These are phyloP conservation scores for Luvunga scandens DNA, from an alignment of 345 rosid species.

Conservation along the genomic window DNA sequence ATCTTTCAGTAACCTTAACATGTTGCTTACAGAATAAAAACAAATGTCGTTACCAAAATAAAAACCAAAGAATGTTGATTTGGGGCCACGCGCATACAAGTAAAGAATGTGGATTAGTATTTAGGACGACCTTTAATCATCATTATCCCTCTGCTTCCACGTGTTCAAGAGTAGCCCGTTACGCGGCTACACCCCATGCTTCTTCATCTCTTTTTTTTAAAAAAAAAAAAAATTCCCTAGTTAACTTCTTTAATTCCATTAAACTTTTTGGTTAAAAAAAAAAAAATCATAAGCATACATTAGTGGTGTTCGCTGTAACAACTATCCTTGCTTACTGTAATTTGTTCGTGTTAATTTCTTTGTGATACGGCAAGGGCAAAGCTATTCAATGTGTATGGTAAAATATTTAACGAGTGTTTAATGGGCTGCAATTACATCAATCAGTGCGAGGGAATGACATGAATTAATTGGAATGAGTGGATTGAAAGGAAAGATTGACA, in stretches of 20 bases:
- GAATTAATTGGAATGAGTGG: constrained; percentile 1
- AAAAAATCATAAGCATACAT: background rate
- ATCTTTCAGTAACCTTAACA: constrained; percentile 19
- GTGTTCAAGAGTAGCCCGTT: background rate
- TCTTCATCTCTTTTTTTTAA: background rate
- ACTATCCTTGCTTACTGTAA: background rate
- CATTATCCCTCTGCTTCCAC: constrained; percentile 12
- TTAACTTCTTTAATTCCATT: background rate
- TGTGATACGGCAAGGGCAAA: background rate
- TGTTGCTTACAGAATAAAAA: background rate
- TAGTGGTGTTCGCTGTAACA: background rate
- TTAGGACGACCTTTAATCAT: constrained; percentile 3
- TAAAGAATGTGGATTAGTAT: background rate
- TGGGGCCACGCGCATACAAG: background rate
- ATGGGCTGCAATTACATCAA: background rate
- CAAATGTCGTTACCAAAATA: background rate
- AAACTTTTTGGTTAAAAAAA: background rate
- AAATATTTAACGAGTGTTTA: background rate
- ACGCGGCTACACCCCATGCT: constrained; percentile 15
- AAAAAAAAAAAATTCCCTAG: background rate
- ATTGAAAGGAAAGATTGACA: constrained; percentile 14
- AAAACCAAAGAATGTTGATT: background rate
- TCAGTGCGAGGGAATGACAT: background rate
- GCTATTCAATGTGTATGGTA: background rate
- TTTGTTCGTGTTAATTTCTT: background rate